These are phyloP conservation scores for Piloderma croceum DNA, from an alignment of 768 basidiomycete genomes.

Conservation along the genomic window DNA sequence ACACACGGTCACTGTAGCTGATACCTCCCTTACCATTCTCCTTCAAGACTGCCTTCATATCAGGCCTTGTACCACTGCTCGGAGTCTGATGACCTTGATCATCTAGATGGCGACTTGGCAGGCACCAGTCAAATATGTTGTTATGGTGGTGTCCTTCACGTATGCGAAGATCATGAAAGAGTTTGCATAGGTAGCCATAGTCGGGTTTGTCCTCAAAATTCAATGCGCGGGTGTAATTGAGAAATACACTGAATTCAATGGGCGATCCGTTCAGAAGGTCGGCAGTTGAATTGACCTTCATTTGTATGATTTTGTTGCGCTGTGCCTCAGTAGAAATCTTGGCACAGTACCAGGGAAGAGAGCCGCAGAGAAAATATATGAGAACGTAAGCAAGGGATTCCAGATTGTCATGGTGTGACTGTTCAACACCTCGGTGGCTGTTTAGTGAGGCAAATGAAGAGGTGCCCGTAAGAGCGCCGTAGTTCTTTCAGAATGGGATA, in stretches of 20 bases:
- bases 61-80: no score
- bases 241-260: conserved; percentile 97
- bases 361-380: conserved; percentile 98
- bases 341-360: conserved; percentile 97
- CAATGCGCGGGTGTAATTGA: conserved; percentile 98
- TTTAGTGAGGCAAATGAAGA: conserved; percentile 99
- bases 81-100: no score
- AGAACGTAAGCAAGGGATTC: conserved; percentile 98
- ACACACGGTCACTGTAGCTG: no score
- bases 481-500: conserved; percentile 99
- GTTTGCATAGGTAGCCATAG: conserved; percentile 98
- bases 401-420: conserved; percentile 95
- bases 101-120: conserved; percentile 69
- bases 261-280: conserved; percentile 98
- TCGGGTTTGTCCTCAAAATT: conserved; percentile 99
- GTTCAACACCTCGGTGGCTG: conserved; percentile 97
- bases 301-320: conserved; percentile 99
- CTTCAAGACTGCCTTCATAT: no score
- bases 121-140: conserved; percentile 98
- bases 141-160: conserved; percentile 99
- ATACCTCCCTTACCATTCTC: no score
- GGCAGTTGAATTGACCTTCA: conserved; percentile 99
- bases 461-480: conserved; percentile 98
- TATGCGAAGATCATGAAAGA: conserved; percentile 97
- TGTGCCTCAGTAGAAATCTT: conserved; percentile 99